Evolutionary conservation across 1,284 basidiomycete genomes (phyloP), one percentile per base, ranked within the genome.

Genomic region (Marasmius oreades): DNA sequence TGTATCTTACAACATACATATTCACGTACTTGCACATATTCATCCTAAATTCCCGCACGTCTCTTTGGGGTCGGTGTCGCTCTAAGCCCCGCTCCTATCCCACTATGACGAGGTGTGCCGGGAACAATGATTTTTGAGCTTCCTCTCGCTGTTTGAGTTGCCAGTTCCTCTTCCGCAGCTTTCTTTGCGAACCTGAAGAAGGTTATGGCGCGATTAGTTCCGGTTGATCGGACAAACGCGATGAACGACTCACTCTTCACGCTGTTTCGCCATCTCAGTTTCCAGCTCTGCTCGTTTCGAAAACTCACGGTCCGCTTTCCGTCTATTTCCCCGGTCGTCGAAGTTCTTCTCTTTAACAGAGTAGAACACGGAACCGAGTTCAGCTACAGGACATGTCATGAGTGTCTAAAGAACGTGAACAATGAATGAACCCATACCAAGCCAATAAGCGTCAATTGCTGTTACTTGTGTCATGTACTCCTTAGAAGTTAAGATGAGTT

Each of bases 391-490:
- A 55, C n/a, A 37, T 26, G 44, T n/a, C 43, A 26, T 24, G 23
- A 37, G 33, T 47, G 18, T 26, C 28, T 52, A 16, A 23, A 46
- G 14, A n/a, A 37, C 12, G 34, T 50, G 26, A 51, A 24, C 11
- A 34, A n/a, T n/a, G n/a, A n/a, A n/a, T n/a, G n/a, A n/a, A n/a
- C 6, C 63, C 67, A 59, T 68, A 92, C 90, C 92, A 33, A 98
- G 82, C 95, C 95, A 98, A 71, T 94, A 93, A 3, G 95, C 88
- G 67, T 98, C 93, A 55, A 98, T 91, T 0, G 95, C 88, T 1
- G 95, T 97, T 14, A 98, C 95, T 68, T 94, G 93, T 20, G 93
- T 95, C 93, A 97, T 96, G 73, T 98, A 96, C 75, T 95, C 87
- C 74, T 92, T 96, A 24, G 92, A 94, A 3, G 94, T 97, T 63